Base-by-base conservation (phyloP, 768 basidiomycete genomes). In the Lactifluus hygrophoroides region DNA sequence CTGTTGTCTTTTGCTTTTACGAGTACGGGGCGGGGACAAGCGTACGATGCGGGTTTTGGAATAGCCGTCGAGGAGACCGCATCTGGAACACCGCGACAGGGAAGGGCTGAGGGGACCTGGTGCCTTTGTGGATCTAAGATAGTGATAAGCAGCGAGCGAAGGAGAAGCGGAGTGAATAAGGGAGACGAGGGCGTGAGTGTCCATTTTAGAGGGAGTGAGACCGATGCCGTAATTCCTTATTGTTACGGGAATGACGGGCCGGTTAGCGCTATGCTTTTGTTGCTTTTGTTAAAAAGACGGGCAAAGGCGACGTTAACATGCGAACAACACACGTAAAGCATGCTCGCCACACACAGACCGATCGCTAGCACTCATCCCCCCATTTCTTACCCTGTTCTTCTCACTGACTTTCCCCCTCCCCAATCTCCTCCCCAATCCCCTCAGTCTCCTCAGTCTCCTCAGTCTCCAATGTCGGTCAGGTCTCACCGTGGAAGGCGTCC, bases 121-220 rank as follows among this genome's bases (percentile, higher is more conserved):
- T 40, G 2, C 21, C 42, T 61, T 51, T 48, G 68, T 71, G 17
- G 71, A 70, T 47, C 80, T 76, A 14, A 73, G 65, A 0, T 77
- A 69, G 66, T 89, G 86, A 28, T 85, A 72, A 38, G 87, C 85
- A 14, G 88, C 79, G 48, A 90, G 78, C 34, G 74, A 48, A 9
- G 83, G 77, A 2, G 85, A 83, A 37, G 79, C 64, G 3, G 78
- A 61, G 27, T 80, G 73, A 53, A 88, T 69, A 17, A 72, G 67
- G 61, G 70, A 74, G 16, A 85, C 75, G 17, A 87, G 66, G 13
- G 76, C 70, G 40, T 75, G 69, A 59, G n/a, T 3, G 34, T 54
- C 47, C 58, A 59, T 60, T 8, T n/a, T 16, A 11, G 19, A 23
- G 21, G 14, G 5, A 21, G n/a, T 3, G 3, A 17, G 32, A n/a